Evolutionary conservation across 345 rosid species (phyloP), one percentile per base, ranked within the genome.

Genomic region (Gossypium bickii): DNA sequence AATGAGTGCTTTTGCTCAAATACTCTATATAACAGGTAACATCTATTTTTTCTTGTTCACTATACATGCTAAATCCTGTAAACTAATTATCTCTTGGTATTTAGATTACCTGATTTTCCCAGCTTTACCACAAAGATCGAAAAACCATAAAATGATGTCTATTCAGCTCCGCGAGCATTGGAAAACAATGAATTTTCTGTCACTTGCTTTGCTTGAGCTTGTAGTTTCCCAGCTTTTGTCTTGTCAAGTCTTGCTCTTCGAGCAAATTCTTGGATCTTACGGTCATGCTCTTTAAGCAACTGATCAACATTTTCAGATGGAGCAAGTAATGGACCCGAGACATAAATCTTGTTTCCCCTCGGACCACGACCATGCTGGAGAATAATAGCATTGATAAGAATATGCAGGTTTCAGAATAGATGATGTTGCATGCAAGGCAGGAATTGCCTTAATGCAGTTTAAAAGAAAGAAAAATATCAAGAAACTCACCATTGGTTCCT

Each of bases 201-300:
- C 45, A 53, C 63, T 68, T 73, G 72, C 62, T 52, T 79, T 20
- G 66, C 80, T 20, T 69, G 77, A 74, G 74, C 52, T 41, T 38
- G 76, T 11, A 16, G 17, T 27, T 78, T 83, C 52, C 77, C 78
- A 6, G 7, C 53, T 71, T 82, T 90, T 7, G 84, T 57, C 84
- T 76, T 83, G 72, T 86, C 92, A 3, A 77, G 80, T 68, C 87
- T 81, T 9, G 84, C 77, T 58, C 84, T 76, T 38, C 95, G 83
- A 74, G 90, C 84, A 55, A 78, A 87, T 74, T 93, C 96, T 77
- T 91, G 97, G 52, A 95, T 84, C 79, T 83, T 85, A 3, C 87
- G 77, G 67, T 95, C 94, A 3, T 90, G 98, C 62, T 95, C 98
- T 85, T 86, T 90, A 25, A 93, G 88, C 96, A 95, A 86, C 70